phyloP scores from a whole-genome alignment of 176 grass and related monocot genomes.

The Cenchrus americanus region DNA sequence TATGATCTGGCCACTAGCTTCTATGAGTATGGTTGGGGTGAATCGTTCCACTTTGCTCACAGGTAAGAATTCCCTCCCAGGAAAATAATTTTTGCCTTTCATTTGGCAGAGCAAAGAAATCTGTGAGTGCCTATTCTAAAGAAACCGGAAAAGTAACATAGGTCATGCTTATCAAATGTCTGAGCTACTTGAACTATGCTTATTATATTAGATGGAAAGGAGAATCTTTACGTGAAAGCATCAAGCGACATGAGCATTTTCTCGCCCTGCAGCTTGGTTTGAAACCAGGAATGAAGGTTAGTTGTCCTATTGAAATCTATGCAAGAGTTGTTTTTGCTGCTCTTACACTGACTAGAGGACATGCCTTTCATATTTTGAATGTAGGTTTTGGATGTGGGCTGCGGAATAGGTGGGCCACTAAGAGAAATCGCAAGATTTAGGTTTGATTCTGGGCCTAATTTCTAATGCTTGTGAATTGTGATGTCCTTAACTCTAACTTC shows the following conservation, averaged over 20 bases:
- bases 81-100: background rate
- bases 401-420: constrained; percentile 89
- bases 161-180: background rate
- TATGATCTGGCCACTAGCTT: constrained; percentile 99
- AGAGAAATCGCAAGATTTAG: constrained; percentile 98
- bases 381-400: constrained; percentile 94
- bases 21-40: constrained; percentile 99
- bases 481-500: background rate
- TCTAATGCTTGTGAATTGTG: constrained; percentile 21
- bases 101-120: background rate
- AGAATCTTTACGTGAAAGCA: constrained; percentile 91
- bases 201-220: constrained; percentile 78
- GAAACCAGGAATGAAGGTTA: constrained; percentile 92
- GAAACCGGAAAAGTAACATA: background rate
- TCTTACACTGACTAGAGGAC: constrained; percentile 15
- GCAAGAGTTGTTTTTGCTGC: background rate
- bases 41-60: constrained; percentile 99
- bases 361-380: constrained; percentile 32
- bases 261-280: constrained; percentile 89
- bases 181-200: constrained; percentile 5
- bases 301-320: background rate
- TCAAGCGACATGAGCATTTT: constrained; percentile 94
- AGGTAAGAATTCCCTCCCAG: constrained; percentile 53
- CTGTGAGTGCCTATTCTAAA: background rate
- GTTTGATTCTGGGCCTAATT: constrained; percentile 41